These are phyloP conservation scores for Pyricularia sp. DNA, from an alignment of 2,329 filamentous ascomycete species.

Conservation along the genomic window DNA sequence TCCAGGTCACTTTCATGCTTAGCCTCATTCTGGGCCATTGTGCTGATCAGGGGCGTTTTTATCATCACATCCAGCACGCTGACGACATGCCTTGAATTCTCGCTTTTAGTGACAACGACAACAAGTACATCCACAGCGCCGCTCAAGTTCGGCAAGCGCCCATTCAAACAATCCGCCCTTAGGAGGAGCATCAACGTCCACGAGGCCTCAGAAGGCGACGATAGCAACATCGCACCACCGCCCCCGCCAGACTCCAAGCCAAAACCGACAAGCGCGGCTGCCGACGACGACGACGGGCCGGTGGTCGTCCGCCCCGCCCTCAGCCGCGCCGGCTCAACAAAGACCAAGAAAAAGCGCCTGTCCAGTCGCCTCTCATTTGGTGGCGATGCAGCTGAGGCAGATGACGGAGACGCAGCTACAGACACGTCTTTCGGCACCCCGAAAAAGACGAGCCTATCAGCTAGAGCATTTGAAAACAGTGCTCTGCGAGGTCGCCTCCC, in stretches of 20 bases:
- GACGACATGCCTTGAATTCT: not conserved
- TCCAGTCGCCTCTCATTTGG: constrained; percentile 70
- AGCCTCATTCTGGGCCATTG: constrained; percentile 10
- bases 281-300: constrained; percentile 30
- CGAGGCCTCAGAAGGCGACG: constrained; percentile 19
- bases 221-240: not conserved
- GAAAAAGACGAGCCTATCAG: constrained; percentile 36
- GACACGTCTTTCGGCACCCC: constrained; percentile 41
- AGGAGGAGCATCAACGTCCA: constrained; percentile 44
- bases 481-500: constrained; percentile 31
- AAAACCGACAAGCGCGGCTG: not conserved
- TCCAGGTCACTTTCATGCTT: constrained; percentile 13
- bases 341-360: constrained; percentile 59
- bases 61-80: constrained; percentile 7
- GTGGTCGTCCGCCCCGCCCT: constrained; percentile 39
- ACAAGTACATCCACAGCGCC: constrained; percentile 20
- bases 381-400: constrained; percentile 36
- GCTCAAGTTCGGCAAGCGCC: constrained; percentile 41
- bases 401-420: constrained; percentile 34
- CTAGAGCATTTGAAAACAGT: constrained; percentile 20
- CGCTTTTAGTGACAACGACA: too few relatives aligned
- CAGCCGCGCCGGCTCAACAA: constrained; percentile 36
- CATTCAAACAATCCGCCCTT: constrained; percentile 47
- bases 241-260: not conserved
- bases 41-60: constrained; percentile 20